Evolutionary conservation across 2,329 filamentous ascomycete species (phyloP), one percentile per base, ranked within the genome.

Genomic region (Epichloe festucae): DNA sequence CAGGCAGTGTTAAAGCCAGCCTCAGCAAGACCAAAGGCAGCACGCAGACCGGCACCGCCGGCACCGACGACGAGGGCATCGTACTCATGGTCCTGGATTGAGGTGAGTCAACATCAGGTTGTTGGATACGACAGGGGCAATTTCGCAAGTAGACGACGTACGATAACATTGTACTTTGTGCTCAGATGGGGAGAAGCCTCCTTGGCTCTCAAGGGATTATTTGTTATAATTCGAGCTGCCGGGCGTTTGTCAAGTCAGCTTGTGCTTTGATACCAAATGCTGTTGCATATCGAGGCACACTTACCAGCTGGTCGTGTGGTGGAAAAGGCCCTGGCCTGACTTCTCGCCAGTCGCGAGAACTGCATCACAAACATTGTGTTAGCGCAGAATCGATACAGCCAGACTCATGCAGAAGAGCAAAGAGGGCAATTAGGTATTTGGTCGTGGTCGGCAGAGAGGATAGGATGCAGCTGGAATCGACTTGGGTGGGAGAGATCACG

Each of bases 61-160:
- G 87, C 87, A 62, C 87, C 87, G 58, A 93, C 89, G 55, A 98
- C 93, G 62, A 98, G 78, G 56, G 91, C 91, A 85, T 97, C 93
- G 73, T 96, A 97, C 73, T 97, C 89, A 73, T 98, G 93, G 70
- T 97, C 93, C 82, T 89, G 55, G 59, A 58, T 59, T 56, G 56
- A 57, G 47, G 12, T 14, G 15, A 3, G 35, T 34, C 50, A 44
- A 50, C 31, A 3, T 10, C 14, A 6, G n/a, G 42, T 59, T 21
- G 21, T 23, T 14, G 10, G 21, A 45, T 15, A 21, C 14, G 14
- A 14, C 21, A 3, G 19, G 21, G 23, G 14, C 21, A n/a, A 3
- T 15, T 31, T 15, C 14, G 4, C 11, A 14, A 43, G 12, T 5
- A 19, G 11, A 23, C 11, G 19, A 77, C 85, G 71, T 80, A 88